Evolutionary conservation across 139 green algal species (phyloP), one percentile per base, ranked within the genome.

Genomic region (Marvania coccoides): DNA sequence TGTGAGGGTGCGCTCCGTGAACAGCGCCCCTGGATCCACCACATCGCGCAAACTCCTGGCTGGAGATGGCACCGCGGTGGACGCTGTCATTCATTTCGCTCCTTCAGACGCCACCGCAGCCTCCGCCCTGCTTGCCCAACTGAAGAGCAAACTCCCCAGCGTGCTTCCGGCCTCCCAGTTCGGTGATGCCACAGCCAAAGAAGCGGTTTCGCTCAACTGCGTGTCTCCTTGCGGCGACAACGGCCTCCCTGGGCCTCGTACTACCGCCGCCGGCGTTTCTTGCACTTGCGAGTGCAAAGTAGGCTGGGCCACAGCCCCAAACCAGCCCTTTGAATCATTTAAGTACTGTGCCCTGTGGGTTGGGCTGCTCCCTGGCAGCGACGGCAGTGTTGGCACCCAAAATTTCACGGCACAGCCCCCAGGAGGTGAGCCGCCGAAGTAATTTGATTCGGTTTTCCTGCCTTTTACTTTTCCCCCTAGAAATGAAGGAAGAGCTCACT

Each of bases 231-330:
- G 59, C 56, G 59, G 59, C 7, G 26, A 38, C 13, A 8, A 66
- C 56, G 59, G 59, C 5, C n/a, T 19, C 6, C 40, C 15, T 39
- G 5, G 14, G 5, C 59, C 59, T 8, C n/a, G 26, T 19, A 66
- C 33, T 29, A 36, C 6, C n/a, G 15, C 33, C 9, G 10, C 6
- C 40, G 26, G 19, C 13, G 59, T 53, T 15, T 26, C 35, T 15
- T 66, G 59, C n/a, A 66, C 31, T 23, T 66, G 59, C 37, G 14
- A 66, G 0, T 66, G 59, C 38, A 45, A 66, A 38, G 10, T 28
- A 33, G 59, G 59, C 14, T 66, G 59, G 59, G 15, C 23, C 13
- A 66, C 59, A 51, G 33, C 54, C 14, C 9, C 3, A 26, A 36
- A 66, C 19, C 59, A 66, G 5, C 19, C 14, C 12, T 66, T 66